These are phyloP conservation scores for Begonia masoniana DNA, from an alignment of 306 rosid species.

Conservation along the genomic window DNA sequence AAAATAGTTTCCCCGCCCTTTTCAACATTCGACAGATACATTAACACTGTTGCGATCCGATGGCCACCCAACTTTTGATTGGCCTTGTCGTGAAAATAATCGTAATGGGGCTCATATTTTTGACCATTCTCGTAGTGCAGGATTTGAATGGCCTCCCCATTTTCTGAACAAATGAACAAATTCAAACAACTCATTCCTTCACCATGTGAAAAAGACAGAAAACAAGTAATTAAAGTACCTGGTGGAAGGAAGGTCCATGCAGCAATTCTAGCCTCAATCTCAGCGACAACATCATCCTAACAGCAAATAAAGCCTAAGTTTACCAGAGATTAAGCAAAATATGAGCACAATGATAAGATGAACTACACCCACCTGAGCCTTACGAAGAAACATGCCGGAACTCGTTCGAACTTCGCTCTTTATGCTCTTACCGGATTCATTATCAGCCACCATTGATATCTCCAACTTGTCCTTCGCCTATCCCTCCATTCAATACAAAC, in stretches of 20 bases:
- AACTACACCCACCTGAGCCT: constrained; percentile 43
- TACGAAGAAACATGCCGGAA: constrained; percentile 80
- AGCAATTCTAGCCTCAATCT: constrained; percentile 63
- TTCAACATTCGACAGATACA: constrained; percentile 80
- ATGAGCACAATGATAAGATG: not conserved
- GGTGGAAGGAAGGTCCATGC: constrained; percentile 88
- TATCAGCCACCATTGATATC: constrained; percentile 86
- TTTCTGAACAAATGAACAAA: constrained; percentile 32
- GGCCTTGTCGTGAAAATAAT: constrained; percentile 72
- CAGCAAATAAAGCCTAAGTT: constrained; percentile 8
- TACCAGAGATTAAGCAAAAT: not conserved
- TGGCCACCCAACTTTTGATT: constrained; percentile 79
- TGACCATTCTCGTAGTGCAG: constrained; percentile 77
- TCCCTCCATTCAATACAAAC: constrained; percentile 15
- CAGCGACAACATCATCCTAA: constrained; percentile 61
- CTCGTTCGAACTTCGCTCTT: constrained; percentile 81
- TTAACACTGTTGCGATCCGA: constrained; percentile 79
- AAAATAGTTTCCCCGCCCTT: constrained; percentile 94
- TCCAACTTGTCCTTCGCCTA: constrained; percentile 81
- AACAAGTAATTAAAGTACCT: constrained; percentile 28
- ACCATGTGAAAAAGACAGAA: constrained; percentile 1
- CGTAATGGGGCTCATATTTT: constrained; percentile 89
- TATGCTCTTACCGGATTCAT: constrained; percentile 68
- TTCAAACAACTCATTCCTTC: constrained; percentile 3
- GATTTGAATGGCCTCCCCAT: constrained; percentile 82